A percentile compares a stretch with the other conserved stretches of the same genome.
phyloP scores from a whole-genome alignment of 2,329 filamentous ascomycete genomes.

The Cordyceps javanica region DNA sequence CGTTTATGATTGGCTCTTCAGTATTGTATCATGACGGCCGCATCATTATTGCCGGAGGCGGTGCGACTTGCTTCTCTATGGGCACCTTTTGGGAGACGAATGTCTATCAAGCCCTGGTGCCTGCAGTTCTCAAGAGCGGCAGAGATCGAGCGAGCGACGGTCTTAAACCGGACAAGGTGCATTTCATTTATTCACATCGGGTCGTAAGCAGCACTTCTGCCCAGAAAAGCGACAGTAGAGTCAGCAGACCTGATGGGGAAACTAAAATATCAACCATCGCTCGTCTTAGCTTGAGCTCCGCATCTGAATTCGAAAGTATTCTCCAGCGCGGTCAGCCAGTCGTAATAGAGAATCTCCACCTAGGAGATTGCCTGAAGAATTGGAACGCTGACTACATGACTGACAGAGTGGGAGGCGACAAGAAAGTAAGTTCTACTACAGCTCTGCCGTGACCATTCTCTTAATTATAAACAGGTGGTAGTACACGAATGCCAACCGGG shows the following conservation, averaged over 20 bases:
- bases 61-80: slow-evolving; percentile 86
- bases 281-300: slow-evolving; percentile 44
- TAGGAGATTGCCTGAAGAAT: slow-evolving; percentile 59
- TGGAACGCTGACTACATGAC: slow-evolving; percentile 69
- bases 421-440: slow-evolving; percentile 44
- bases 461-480: slow-evolving; percentile 46
- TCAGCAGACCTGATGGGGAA: slow-evolving; percentile 7
- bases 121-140: neutral
- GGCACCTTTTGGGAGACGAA: slow-evolving; percentile 76
- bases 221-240: neutral
- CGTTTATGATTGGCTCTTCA: slow-evolving; percentile 67
- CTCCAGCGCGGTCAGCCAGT: slow-evolving; percentile 47
- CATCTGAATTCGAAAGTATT: slow-evolving; percentile 54
- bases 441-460: neutral
- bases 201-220: slow-evolving; percentile 13
- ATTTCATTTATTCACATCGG: neutral
- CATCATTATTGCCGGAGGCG: slow-evolving; percentile 67
- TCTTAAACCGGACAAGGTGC: neutral
- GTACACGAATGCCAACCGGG: slow-evolving; percentile 59
- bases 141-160: neutral
- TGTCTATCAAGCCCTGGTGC: slow-evolving; percentile 37
- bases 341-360: slow-evolving; percentile 57
- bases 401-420: slow-evolving; percentile 52
- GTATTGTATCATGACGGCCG: slow-evolving; percentile 40
- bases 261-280: slow-evolving; percentile 34